phyloP scores from a whole-genome alignment of 2,329 filamentous ascomycete genomes.

The Xenoacremonium recifei region DNA sequence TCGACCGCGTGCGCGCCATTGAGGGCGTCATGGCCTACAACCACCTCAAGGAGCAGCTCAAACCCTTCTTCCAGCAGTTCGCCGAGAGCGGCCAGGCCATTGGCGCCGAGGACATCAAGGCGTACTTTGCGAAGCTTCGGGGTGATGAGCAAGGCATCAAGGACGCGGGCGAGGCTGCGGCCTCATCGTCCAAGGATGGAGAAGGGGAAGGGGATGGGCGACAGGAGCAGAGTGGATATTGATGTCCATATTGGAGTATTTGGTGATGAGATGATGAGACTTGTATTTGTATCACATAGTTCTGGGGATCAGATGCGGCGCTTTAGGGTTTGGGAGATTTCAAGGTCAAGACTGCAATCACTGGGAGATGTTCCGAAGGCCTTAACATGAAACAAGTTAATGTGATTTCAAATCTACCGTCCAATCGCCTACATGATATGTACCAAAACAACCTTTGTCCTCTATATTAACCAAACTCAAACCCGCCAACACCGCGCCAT shows the following conservation, averaged over 20 bases:
- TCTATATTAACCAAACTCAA: too few species aligned
- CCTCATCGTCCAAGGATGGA: constrained; percentile 33
- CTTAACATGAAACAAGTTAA: too few species aligned
- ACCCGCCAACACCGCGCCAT: constrained; percentile 7
- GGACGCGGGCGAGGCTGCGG: constrained; percentile 57
- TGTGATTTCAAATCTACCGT: too few species aligned
- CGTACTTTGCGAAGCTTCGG: constrained; percentile 89
- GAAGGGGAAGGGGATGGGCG: constrained; percentile 36
- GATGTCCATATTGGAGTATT: constrained; percentile 7
- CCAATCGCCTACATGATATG: too few species aligned
- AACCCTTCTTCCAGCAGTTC: constrained; percentile 89
- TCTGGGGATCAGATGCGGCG: too few species aligned
- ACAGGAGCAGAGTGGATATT: constrained; percentile 55
- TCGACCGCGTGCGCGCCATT: constrained; percentile 90
- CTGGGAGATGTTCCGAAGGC: too few species aligned
- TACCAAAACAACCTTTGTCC: too few species aligned
- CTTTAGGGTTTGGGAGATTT: too few species aligned
- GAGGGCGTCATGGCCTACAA: constrained; percentile 99
- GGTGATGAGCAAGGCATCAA: constrained; percentile 78
- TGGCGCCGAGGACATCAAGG: constrained; percentile 92
- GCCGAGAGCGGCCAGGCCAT: constrained; percentile 87
- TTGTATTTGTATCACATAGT: too few species aligned
- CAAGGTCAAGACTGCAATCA: too few species aligned
- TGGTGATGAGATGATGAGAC: background rate
- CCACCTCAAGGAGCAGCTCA: constrained; percentile 92